Base-by-base conservation (phyloP, 2,329 filamentous ascomycete genomes). In the Kalmusia sp. region DNA sequence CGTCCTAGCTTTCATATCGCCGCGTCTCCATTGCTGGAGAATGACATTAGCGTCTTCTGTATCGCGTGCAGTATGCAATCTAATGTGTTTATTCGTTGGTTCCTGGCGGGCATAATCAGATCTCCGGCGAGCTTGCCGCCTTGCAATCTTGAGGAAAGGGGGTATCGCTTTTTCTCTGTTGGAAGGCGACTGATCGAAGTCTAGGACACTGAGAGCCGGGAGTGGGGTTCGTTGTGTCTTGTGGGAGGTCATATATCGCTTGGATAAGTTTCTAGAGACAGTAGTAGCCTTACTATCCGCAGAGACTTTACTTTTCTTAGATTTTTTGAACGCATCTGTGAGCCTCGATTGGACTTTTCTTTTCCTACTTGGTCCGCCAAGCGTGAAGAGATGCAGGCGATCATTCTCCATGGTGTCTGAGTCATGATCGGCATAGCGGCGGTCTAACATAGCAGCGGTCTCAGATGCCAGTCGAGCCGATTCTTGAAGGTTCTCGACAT, bases 71-170 rank as follows among this genome's bases (percentile, higher is more conserved):
- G 80, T 84, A 14, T 78, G 79, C 22, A 87, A 68, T 46, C 77
- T 75, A 44, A 87, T 75, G 31, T 80, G 73, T 59, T 86, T 86
- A 44, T 73, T 70, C 19, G 72, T 75, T 14, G 81, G 83, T 37
- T 79, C 82, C 59, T 81, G 78, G 49, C 83, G 78, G 30, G 80
- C 83, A 61, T 72, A 64, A 61, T 84, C 78, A 21, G 71, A 66
- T 40, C 77, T 75, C 34, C 73, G 76, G 7, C 80, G 79, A 43
- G 78, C 81, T 60, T 78, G 76, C 54, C 85, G 79, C 24, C 78
- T 77, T 28, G 85, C 85, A 52, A 88, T 65, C 47, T 78, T 78
- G 5, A 87, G 71, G 49, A 87, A 87, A 19, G 78, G 77, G 7
- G 85, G 82, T 31, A 77, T 72, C 6, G 76, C 59, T 51, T 61